phyloP scores from a whole-genome alignment of 257 asterid species.

The Nicotiana noctiflora region DNA sequence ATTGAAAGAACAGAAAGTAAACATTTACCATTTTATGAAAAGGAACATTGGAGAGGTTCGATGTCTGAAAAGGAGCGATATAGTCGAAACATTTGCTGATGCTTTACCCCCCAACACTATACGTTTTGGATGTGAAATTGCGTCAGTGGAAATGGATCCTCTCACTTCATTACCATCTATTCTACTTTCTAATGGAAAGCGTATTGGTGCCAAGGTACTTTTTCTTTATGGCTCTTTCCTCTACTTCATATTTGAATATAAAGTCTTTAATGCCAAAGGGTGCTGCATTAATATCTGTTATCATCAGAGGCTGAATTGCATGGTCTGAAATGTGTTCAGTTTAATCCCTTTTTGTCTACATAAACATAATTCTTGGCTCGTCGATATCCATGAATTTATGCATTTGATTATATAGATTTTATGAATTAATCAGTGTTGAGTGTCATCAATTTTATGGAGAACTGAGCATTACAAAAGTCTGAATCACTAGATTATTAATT shows the following conservation, averaged over 20 bases:
- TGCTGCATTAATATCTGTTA: not conserved
- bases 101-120: slow-evolving; percentile 28
- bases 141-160: slow-evolving; percentile 16
- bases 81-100: slow-evolving; percentile 27
- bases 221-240: not conserved
- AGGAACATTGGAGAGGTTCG: slow-evolving; percentile 26
- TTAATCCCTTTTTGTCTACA: not conserved
- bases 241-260: not conserved
- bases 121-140: slow-evolving; percentile 21
- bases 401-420: not conserved
- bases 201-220: slow-evolving; percentile 25
- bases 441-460: not conserved
- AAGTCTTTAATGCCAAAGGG: not conserved
- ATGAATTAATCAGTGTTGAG: not conserved
- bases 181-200: slow-evolving; percentile 18
- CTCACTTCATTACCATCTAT: slow-evolving; percentile 18
- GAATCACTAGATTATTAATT: not conserved
- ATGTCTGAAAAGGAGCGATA: slow-evolving; percentile 31
- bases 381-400: not conserved
- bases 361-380: not conserved
- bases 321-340: not conserved
- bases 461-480: not conserved
- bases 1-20: not conserved
- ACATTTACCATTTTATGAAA: not conserved
- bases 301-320: not conserved